Conservation (phyloP, 768 basidiomycete species). For the Melanogaster broomeanus region DNA sequence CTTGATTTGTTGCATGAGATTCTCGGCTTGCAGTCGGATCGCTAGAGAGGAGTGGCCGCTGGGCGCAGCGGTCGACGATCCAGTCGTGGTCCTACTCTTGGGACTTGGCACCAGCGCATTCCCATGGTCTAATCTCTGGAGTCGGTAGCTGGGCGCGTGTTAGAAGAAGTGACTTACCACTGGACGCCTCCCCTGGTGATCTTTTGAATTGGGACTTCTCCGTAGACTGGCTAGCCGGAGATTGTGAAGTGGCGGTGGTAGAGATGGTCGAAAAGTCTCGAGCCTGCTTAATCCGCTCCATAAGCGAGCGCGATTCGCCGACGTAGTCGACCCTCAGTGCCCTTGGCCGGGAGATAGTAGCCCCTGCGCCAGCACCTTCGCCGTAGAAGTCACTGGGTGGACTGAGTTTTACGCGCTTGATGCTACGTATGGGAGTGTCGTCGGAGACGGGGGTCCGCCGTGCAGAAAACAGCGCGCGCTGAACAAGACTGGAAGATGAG, state of each 20-base stretch:
- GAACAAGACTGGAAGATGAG: constrained; percentile 46
- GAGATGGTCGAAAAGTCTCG: constrained; percentile 79
- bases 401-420: constrained; percentile 81
- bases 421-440: constrained; percentile 63
- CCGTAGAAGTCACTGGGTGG: constrained; percentile 60
- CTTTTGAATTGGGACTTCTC: constrained; percentile 10
- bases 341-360: constrained; percentile 51
- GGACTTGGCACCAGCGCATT: constrained; percentile 11
- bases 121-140: constrained; percentile 9
- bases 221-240: constrained; percentile 16
- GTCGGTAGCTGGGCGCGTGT: background rate
- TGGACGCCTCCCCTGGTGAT: background rate
- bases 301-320: constrained; percentile 73
- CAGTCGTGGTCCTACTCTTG: constrained; percentile 22
- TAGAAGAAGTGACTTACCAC: constrained; percentile 15
- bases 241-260: constrained; percentile 50
- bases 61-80: constrained; percentile 32
- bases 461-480: constrained; percentile 46
- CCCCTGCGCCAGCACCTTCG: constrained; percentile 48
- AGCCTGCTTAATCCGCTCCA: constrained; percentile 79
- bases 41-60: constrained; percentile 59
- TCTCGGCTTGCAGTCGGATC: constrained; percentile 76
- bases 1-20: constrained; percentile 85
- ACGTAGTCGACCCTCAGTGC: constrained; percentile 65
- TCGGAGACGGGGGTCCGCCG: constrained; percentile 43